Conservation (phyloP, 192 early-diverging fungal species). For the Coemansia sp. region DNA sequence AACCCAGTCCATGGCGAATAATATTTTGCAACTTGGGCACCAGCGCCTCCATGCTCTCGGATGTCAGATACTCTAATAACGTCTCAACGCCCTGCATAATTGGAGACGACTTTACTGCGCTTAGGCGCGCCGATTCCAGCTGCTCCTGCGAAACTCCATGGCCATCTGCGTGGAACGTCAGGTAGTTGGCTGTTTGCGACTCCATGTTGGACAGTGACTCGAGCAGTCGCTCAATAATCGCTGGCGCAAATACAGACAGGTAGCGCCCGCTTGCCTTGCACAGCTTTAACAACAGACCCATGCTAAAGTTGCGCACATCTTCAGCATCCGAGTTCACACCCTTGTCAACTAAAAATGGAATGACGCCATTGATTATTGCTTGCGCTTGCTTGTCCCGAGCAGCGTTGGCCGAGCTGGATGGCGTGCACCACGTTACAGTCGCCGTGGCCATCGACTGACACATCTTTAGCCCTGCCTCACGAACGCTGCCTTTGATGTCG, state of each 20-base stretch:
- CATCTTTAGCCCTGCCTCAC: constrained; percentile 74
- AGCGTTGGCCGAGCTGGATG: constrained; percentile 17
- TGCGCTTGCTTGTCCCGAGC: constrained; percentile 57
- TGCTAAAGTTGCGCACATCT: constrained; percentile 82
- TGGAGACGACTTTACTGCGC: constrained; percentile 83
- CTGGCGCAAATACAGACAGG: constrained; percentile 70
- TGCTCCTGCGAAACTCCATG: constrained; percentile 86
- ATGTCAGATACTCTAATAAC: constrained; percentile 75
- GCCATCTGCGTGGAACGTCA: constrained; percentile 85
- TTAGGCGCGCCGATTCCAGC: constrained; percentile 77
- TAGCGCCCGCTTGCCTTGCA: constrained; percentile 74
- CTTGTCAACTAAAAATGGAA: constrained; percentile 81
- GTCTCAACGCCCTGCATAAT: constrained; percentile 91
- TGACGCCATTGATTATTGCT: constrained; percentile 75
- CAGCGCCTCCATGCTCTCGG: constrained; percentile 62
- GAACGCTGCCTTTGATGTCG: constrained; percentile 92
- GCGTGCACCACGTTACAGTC: constrained; percentile 84
- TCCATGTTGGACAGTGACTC: constrained; percentile 80
- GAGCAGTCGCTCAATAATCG: constrained; percentile 74
- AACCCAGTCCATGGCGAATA: constrained; percentile 79
- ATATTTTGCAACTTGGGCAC: constrained; percentile 68
- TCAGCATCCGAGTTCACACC: constrained; percentile 79
- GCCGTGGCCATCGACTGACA: constrained; percentile 77
- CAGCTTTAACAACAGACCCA: constrained; percentile 78
- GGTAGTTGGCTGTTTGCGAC: constrained; percentile 71